Base-by-base conservation (phyloP, 2,329 filamentous ascomycete species). In the Aspergillus latus region DNA sequence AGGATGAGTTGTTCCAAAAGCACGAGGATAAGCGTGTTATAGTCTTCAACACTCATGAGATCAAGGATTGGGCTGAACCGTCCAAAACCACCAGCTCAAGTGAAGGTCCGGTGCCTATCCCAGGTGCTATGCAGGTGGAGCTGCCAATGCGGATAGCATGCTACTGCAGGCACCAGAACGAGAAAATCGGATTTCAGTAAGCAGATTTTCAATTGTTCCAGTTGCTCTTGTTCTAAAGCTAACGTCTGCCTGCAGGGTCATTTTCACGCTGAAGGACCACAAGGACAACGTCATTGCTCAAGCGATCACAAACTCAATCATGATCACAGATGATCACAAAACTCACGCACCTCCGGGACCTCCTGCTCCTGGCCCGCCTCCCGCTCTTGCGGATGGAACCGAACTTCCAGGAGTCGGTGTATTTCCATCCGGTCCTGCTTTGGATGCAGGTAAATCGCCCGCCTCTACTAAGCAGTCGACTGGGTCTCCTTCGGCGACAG, bases 291-390 rank as follows among this genome's bases (percentile, higher is more conserved):
- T 96, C 32, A 78, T 97, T 43, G 89, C 91, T 5, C 93, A 99
- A 74, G 85, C 87, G 51, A 88, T 96, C 62, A 91, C 90, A 16
- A 86, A 88, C 54, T 89, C 91, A 0, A 96, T 97, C 62, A 93
- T 97, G 83, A 97, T 97, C 61, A 97, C 94, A 1, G 93, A 99
- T 70, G 93, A 99, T 68, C 93, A 97, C 78, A 97, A 97, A 77
- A 96, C 91, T 6, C 88, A 90, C 65, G 72, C 80, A 49, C 74
- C 79, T 61, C 72, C 66, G 55, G 76, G 66, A 49, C 67, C 69
- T 52, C 62, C 73, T 56, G 62, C 68, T 56, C 58, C 71, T 43
- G 62, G 73, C 4, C 67, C 72, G 11, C 72, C 65, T 10, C 67
- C 74, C 36, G 66, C 69, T 8, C 55, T 74, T 29, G 64, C 69